Conservation (phyloP, 2,329 filamentous ascomycete genomes). For the Phoma sp. region DNA sequence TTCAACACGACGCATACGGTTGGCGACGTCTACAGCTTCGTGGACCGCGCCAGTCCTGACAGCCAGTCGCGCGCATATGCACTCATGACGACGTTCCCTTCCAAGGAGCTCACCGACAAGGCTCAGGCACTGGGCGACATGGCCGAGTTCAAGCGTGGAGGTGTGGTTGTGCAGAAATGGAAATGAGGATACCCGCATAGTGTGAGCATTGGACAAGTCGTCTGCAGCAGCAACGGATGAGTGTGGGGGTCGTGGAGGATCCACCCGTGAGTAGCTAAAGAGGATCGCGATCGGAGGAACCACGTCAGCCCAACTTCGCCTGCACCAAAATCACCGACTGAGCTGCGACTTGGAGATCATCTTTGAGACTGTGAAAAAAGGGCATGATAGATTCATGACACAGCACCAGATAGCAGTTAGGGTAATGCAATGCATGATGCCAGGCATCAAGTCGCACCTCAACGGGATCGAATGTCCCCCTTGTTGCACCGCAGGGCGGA, state of each 20-base stretch:
- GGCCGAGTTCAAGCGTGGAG: slow-evolving; percentile 59
- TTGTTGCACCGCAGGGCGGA: slow-evolving; percentile 12
- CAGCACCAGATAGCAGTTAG: background rate
- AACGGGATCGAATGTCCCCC: slow-evolving; percentile 8
- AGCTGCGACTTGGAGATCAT: background rate
- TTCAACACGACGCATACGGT: slow-evolving; percentile 84
- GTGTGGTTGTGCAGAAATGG: slow-evolving; percentile 64
- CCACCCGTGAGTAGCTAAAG: slow-evolving; percentile 6
- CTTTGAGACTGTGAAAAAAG: background rate
- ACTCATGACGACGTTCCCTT: slow-evolving; percentile 82
- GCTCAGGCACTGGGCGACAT: slow-evolving; percentile 55
- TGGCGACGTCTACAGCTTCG: slow-evolving; percentile 77
- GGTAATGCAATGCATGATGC: slow-evolving; percentile 9
- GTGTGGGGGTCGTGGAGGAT: slow-evolving; percentile 4
- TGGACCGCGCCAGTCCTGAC: slow-evolving; percentile 67
- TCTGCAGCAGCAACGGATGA: background rate
- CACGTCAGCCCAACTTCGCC: slow-evolving; percentile 11
- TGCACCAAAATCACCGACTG: slow-evolving; percentile 3
- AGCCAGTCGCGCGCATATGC: slow-evolving; percentile 69
- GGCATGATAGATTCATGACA: background rate
- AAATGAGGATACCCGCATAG: slow-evolving; percentile 30
- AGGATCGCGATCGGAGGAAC: slow-evolving; percentile 7
- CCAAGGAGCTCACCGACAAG: slow-evolving; percentile 78
- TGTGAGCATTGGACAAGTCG: background rate
- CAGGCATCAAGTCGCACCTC: slow-evolving; percentile 7